A percentile compares a stretch with the other conserved stretches of the same genome.
phyloP scores from a whole-genome alignment of 768 basidiomycete genomes.

The Russula brevipes region DNA sequence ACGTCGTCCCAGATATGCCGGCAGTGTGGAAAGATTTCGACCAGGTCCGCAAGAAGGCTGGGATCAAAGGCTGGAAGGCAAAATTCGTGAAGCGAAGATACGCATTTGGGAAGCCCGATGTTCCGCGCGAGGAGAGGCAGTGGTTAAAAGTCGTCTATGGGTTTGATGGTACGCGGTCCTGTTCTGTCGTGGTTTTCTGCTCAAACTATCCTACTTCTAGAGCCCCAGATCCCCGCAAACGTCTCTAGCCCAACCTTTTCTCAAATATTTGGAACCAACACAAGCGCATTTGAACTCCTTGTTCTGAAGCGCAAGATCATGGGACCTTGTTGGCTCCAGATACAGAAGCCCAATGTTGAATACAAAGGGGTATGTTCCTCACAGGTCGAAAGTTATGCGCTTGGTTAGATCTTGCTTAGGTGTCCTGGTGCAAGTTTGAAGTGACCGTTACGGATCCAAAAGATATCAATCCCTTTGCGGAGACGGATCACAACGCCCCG shows the following conservation, averaged over 20 bases:
- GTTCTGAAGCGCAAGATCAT: slow-evolving; percentile 96
- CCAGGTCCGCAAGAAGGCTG: slow-evolving; percentile 60
- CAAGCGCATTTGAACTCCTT: slow-evolving; percentile 87
- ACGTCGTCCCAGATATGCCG: slow-evolving; percentile 58
- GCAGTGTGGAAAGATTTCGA: slow-evolving; percentile 87
- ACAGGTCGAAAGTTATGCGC: neutral
- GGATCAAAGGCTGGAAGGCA: slow-evolving; percentile 65
- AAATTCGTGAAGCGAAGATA: slow-evolving; percentile 89
- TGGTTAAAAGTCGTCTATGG: slow-evolving; percentile 95
- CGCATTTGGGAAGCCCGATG: slow-evolving; percentile 80
- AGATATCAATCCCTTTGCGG: slow-evolving; percentile 76
- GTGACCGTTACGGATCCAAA: slow-evolving; percentile 79
- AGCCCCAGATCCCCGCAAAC: slow-evolving; percentile 66
- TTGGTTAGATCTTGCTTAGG: slow-evolving; percentile 40
- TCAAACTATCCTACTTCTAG: slow-evolving; percentile 34
- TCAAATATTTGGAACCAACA: slow-evolving; percentile 86
- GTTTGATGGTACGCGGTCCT: slow-evolving; percentile 56
- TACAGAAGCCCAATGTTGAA: slow-evolving; percentile 71
- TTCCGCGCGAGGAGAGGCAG: slow-evolving; percentile 70
- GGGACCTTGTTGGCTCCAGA: slow-evolving; percentile 95
- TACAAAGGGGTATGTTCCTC: slow-evolving; percentile 63
- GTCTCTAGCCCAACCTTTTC: slow-evolving; percentile 80
- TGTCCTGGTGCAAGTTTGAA: slow-evolving; percentile 97
- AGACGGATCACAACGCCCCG: slow-evolving; percentile 62
- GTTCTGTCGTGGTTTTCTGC: neutral